Percentiles rank a stretch among this genome's conserved stretches.
Conservation (phyloP, 1,284 basidiomycete genomes). For the Sanghuangporus sanghuang region DNA sequence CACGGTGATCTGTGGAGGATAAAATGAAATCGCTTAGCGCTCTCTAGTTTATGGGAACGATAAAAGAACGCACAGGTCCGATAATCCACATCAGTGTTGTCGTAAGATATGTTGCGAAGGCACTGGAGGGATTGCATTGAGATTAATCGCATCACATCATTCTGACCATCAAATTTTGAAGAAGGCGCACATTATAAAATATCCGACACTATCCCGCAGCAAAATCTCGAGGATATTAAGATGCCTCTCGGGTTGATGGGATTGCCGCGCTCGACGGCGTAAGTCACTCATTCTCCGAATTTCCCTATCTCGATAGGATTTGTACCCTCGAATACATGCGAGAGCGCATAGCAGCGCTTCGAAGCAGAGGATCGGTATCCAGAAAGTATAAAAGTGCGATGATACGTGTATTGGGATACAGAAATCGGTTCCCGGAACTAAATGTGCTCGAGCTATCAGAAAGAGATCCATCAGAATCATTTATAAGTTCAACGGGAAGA, state of each 20-base stretch:
- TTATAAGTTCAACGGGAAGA: slow-evolving; percentile 18
- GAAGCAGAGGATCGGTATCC: slow-evolving; percentile 52
- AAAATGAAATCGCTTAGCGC: slow-evolving; percentile 20
- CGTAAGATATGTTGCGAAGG: slow-evolving; percentile 49
- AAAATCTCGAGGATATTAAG: slow-evolving; percentile 39
- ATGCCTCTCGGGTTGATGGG: not conserved
- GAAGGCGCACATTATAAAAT: slow-evolving; percentile 45
- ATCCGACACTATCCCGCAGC: slow-evolving; percentile 49
- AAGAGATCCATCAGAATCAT: slow-evolving; percentile 25
- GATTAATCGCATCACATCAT: not conserved
- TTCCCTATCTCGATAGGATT: slow-evolving; percentile 29
- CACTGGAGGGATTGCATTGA: slow-evolving; percentile 28
- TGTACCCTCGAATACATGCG: slow-evolving; percentile 43
- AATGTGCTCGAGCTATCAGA: slow-evolving; percentile 2
- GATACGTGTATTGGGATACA: slow-evolving; percentile 38
- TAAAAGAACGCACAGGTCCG: slow-evolving; percentile 34
- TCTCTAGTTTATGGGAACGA: not conserved
- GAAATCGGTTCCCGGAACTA: slow-evolving; percentile 9
- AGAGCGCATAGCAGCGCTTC: slow-evolving; percentile 47
- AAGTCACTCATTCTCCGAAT: not conserved
- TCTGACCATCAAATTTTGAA: not conserved
- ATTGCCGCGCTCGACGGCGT: not conserved
- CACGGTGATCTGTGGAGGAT: slow-evolving; percentile 25
- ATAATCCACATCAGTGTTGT: slow-evolving; percentile 47
- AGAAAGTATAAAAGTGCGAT: slow-evolving; percentile 45